Evolutionary conservation across 345 rosid species (phyloP).

Genomic region (Fremontodendron californicum): DNA sequence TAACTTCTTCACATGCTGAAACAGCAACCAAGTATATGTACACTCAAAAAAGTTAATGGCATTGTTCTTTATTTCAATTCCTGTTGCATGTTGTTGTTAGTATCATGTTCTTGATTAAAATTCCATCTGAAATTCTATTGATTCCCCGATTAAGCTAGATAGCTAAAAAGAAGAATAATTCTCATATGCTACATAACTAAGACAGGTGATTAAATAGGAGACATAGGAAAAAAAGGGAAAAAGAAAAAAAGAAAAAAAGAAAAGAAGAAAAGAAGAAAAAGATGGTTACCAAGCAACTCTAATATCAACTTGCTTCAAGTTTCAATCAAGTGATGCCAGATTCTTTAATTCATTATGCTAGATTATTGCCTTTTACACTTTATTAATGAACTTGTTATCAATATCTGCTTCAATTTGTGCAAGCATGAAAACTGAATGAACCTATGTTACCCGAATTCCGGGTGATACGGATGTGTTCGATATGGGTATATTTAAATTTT

Average conservation of each 20-base stretch:
- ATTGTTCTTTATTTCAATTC: slow-evolving; percentile 9
- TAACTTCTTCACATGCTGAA: not conserved
- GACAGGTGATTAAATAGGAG: not conserved
- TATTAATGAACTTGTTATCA: not conserved
- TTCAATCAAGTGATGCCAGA: slow-evolving; percentile 1
- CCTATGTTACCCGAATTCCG: not conserved
- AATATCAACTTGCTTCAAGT: not conserved
- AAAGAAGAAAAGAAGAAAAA: not conserved
- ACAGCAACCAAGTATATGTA: not conserved
- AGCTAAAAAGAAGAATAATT: slow-evolving; percentile 13
- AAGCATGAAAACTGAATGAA: not conserved
- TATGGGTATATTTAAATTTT: not conserved
- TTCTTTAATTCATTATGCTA: slow-evolving; percentile 8
- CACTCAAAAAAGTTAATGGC: not conserved
- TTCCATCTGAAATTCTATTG: slow-evolving; percentile 14
- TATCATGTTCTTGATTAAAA: slow-evolving; percentile 28
- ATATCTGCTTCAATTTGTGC: not conserved
- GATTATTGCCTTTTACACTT: not conserved
- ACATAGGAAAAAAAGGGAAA: not conserved
- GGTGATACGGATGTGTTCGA: not conserved
- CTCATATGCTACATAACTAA: not conserved
- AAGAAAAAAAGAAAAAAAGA: not conserved
- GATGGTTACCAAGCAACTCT: not conserved
- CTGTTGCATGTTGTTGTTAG: slow-evolving; percentile 23
- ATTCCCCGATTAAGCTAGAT: not conserved